A percentile compares a stretch with the other conserved stretches of the same genome.
These are phyloP conservation scores for Sporothrix sp. DNA, from an alignment of 2,329 filamentous ascomycete species.

Conservation along the genomic window DNA sequence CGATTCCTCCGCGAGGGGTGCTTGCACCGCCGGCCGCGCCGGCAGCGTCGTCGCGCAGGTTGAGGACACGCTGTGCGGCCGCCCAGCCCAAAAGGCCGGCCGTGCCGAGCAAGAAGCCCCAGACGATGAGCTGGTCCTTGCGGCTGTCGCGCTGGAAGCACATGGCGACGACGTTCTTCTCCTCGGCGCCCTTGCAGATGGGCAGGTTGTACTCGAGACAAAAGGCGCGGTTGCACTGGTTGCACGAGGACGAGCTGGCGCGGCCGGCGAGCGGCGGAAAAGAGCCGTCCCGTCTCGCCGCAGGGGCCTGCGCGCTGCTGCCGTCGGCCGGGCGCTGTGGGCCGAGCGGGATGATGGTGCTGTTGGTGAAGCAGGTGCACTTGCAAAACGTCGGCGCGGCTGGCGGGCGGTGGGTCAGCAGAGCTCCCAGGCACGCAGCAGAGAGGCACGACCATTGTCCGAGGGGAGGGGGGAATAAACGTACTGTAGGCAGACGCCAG, in stretches of 20 bases:
- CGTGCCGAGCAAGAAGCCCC: slow-evolving; percentile 52
- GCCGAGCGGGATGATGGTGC: slow-evolving; percentile 55
- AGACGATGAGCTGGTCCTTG: slow-evolving; percentile 58
- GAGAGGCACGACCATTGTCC: background rate
- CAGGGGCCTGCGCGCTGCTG: slow-evolving; percentile 18
- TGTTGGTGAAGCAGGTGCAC: slow-evolving; percentile 61
- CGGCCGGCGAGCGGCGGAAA: slow-evolving; percentile 21
- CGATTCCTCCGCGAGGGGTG: background rate
- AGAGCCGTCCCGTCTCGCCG: slow-evolving; percentile 18
- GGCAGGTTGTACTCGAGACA: slow-evolving; percentile 51
- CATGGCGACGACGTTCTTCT: slow-evolving; percentile 51
- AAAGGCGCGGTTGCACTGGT: slow-evolving; percentile 55
- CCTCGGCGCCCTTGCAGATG: slow-evolving; percentile 52
- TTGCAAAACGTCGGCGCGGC: slow-evolving; percentile 58
- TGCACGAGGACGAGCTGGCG: slow-evolving; percentile 40
- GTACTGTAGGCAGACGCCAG: slow-evolving; percentile 33
- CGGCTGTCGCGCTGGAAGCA: slow-evolving; percentile 59
- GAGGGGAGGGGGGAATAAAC: slow-evolving; percentile 15
- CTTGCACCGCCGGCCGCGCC: slow-evolving; percentile 10
- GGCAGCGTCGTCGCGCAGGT: slow-evolving; percentile 26
- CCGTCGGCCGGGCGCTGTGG: slow-evolving; percentile 28
- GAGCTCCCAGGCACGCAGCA: too few relatives aligned
- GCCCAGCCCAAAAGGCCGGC: slow-evolving; percentile 52
- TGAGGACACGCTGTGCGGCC: slow-evolving; percentile 39
- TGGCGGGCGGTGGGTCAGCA: slow-evolving; percentile 23